Percentiles rank a stretch among this genome's conserved stretches.
Conservation (phyloP, 441 rosid species). For the Adansonia gregorii region DNA sequence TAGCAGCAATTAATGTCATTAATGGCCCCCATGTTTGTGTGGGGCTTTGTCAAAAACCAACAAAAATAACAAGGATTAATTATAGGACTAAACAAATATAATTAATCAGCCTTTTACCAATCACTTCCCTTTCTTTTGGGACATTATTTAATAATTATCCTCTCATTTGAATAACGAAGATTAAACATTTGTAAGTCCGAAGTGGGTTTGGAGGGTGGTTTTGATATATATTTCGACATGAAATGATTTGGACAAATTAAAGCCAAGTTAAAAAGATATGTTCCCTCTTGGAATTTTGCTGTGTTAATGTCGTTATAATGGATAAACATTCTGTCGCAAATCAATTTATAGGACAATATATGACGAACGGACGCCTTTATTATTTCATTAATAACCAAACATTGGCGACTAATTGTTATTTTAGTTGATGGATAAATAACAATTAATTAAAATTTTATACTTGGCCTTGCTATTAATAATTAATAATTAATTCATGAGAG, state of each 20-base stretch:
- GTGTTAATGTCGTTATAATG: background rate
- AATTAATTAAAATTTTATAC: too few relatives aligned
- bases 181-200: background rate
- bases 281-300: slow-evolving; percentile 29
- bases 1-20: background rate
- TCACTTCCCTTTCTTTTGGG: slow-evolving; percentile 13
- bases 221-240: slow-evolving; percentile 23
- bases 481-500: background rate
- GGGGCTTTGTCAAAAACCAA: background rate
- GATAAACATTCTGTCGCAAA: slow-evolving; percentile 8
- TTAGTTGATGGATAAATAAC: too few relatives aligned
- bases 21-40: slow-evolving; percentile 3
- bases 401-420: too few relatives aligned
- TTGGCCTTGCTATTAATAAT: too few relatives aligned
- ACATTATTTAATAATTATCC: background rate
- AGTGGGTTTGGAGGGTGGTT: slow-evolving; percentile 16
- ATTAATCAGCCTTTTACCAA: slow-evolving; percentile 1
- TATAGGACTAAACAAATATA: too few relatives aligned
- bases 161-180: slow-evolving; percentile 8
- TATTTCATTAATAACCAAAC: too few relatives aligned
- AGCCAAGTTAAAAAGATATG: slow-evolving; percentile 31
- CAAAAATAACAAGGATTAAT: background rate
- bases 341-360: background rate
- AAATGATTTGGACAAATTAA: slow-evolving; percentile 30
- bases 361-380: too few relatives aligned